These are phyloP conservation scores for Starmerella stigmatis DNA, from an alignment of 805 yeast genomes.

Conservation along the genomic window DNA sequence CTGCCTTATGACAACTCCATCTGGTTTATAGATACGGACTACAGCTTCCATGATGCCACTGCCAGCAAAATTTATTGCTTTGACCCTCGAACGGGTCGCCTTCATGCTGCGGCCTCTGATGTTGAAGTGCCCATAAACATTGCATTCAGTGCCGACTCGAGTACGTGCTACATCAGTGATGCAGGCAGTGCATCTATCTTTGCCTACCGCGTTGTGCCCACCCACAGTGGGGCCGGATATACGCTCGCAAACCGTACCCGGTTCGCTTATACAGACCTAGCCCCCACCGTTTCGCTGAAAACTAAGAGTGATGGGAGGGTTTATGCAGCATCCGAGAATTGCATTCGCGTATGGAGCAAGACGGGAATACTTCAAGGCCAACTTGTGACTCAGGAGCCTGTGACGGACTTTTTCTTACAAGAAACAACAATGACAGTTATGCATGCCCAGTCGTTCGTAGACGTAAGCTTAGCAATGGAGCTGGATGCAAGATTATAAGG, in stretches of 20 bases:
- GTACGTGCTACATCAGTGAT: slow-evolving; percentile 1
- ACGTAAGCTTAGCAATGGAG: neutral
- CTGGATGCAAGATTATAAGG: neutral
- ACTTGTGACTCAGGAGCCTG: neutral
- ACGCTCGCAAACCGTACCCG: neutral
- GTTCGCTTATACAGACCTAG: neutral
- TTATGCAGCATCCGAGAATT: neutral
- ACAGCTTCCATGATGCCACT: slow-evolving; percentile 1
- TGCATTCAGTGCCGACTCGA: neutral
- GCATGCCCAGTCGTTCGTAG: neutral
- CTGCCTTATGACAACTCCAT: neutral
- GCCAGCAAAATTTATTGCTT: slow-evolving; percentile 2
- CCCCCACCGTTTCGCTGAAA: neutral
- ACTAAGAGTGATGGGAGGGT: neutral
- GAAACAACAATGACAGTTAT: neutral
- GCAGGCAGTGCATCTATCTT: neutral
- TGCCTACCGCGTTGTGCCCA: neutral
- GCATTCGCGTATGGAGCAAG: neutral
- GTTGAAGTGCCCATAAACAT: slow-evolving; percentile 1
- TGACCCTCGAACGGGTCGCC: neutral
- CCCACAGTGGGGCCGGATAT: neutral
- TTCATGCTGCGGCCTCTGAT: neutral
- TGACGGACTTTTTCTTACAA: neutral
- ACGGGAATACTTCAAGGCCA: neutral
- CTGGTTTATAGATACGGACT: slow-evolving; percentile 1